phyloP scores from a whole-genome alignment of 371 early-diverging fungal genomes.

The Mortierella sp. region DNA sequence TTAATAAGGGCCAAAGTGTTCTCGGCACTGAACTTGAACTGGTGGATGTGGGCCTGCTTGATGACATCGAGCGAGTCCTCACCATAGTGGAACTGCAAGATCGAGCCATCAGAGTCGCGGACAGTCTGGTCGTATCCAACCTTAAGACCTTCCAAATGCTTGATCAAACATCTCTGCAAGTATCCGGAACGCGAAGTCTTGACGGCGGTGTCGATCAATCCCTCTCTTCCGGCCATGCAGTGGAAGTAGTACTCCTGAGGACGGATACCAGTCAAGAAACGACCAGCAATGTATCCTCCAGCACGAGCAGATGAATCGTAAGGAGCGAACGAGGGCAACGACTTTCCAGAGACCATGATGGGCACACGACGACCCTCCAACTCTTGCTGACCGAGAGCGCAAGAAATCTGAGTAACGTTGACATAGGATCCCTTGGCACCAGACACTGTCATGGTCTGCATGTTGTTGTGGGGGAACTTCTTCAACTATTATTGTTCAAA shows the following conservation, averaged over 20 bases:
- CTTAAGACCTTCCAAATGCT: conserved; percentile 98
- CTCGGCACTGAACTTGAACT: conserved; percentile 95
- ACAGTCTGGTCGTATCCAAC: conserved; percentile 99
- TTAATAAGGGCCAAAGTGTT: conserved; percentile 89
- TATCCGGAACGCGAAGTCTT: conserved; percentile 99
- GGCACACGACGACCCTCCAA: conserved; percentile 99
- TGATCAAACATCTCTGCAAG: conserved; percentile 99
- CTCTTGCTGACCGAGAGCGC: conserved; percentile 99
- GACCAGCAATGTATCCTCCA: conserved; percentile 98
- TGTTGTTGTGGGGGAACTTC: conserved; percentile 96
- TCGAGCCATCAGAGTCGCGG: conserved; percentile 94
- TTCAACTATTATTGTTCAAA: conserved; percentile 23
- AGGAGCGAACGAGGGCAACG: conserved; percentile 96
- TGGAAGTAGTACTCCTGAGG: conserved; percentile 95
- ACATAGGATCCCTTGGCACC: conserved; percentile 99
- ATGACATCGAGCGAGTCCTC: conserved; percentile 99
- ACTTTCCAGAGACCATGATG: conserved; percentile 97
- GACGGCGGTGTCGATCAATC: conserved; percentile 99
- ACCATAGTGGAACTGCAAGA: conserved; percentile 99
- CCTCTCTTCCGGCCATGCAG: conserved; percentile 99
- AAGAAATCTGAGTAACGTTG: conserved; percentile 99
- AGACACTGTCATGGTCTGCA: conserved; percentile 99
- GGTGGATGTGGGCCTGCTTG: conserved; percentile 92
- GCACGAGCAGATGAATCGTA: conserved; percentile 94
- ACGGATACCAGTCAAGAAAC: conserved; percentile 99